Evolutionary conservation across 2,329 filamentous ascomycete genomes (phyloP).

Genomic region (Aspergillus sp.): DNA sequence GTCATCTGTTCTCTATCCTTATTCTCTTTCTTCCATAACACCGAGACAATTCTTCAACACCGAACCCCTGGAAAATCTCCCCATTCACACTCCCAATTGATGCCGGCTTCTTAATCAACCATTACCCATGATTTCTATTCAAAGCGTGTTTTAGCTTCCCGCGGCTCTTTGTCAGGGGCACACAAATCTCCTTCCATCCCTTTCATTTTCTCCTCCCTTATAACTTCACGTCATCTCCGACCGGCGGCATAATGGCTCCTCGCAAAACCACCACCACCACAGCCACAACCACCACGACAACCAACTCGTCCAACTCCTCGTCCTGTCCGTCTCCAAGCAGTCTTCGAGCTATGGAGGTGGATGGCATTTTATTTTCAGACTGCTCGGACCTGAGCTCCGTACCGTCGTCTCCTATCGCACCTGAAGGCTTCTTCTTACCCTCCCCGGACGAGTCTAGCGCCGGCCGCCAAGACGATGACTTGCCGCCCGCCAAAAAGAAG

Average conservation of each 20-base stretch:
- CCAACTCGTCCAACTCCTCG: slow-evolving; percentile 10
- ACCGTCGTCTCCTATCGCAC: slow-evolving; percentile 39
- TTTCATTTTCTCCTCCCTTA: slow-evolving; percentile 8
- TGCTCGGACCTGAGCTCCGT: slow-evolving; percentile 44
- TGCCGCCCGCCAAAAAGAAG: slow-evolving; percentile 73
- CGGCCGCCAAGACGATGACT: slow-evolving; percentile 58
- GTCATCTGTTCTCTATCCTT: slow-evolving; percentile 9
- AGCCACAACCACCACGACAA: slow-evolving; percentile 6
- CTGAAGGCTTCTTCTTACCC: slow-evolving; percentile 42
- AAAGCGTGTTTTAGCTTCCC: slow-evolving; percentile 11
- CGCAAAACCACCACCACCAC: slow-evolving; percentile 4
- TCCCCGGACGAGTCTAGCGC: slow-evolving; percentile 40
- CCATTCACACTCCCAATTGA: slow-evolving; percentile 10
- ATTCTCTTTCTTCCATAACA: slow-evolving; percentile 14
- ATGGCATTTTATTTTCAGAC: slow-evolving; percentile 37
- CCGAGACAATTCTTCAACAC: slow-evolving; percentile 2
- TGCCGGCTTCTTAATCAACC: slow-evolving; percentile 8
- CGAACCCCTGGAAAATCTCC: slow-evolving; percentile 3
- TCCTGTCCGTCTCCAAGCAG: slow-evolving; percentile 13
- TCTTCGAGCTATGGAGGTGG: slow-evolving; percentile 21
- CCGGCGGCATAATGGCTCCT: slow-evolving; percentile 15
- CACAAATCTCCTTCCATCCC: slow-evolving; percentile 4
- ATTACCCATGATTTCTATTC: slow-evolving; percentile 17
- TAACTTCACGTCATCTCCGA: slow-evolving; percentile 10
- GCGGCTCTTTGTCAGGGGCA: slow-evolving; percentile 4